Base-by-base conservation (phyloP, 164 flowering plant species). In the Sedum album region DNA sequence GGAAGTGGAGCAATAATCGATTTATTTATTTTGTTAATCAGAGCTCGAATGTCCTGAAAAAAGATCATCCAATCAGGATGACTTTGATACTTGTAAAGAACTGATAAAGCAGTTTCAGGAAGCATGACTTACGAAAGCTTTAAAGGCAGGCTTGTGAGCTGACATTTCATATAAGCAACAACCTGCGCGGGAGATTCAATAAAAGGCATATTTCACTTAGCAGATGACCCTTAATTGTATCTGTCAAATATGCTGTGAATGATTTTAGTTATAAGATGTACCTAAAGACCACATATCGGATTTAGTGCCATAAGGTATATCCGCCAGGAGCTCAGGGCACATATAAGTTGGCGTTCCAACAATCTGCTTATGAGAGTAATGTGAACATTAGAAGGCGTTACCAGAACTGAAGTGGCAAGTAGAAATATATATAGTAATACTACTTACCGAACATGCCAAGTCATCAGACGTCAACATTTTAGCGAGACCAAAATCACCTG, bases 261-360 rank as follows among this genome's bases (percentile, higher is more conserved):
- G 63, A 67, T 28, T 18, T 66, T 18, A 11, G 60, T 20, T 23
- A 28, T 2, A 18, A 31, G 60, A 36, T 66, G 77, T 76, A 92
- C 99, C 99, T 75, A 95, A 77, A 31, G 99, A 95, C 99, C 99
- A 95, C 73, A 95, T 92, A 77, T 95, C 99, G 35, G 99, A 95
- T 78, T 95, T 95, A 14, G 97, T 86, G 71, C 99, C 99, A 78
- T 95, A 95, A 62, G 99, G 99, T 73, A 95, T 90, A 78, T 92
- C 99, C 64, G 99, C 98, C 72, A 95, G 97, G 81, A 95, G 99
- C 82, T 95, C 99, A 6, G 99, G 99, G 72, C 99, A 95, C 99
- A 95, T 95, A 67, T 95, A 95, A 80, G 91, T 95, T 31, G 99
- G 99, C 66, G 99, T 95, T 65, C 99, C 99, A 65, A 95, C 99